phyloP scores from a whole-genome alignment of 2,329 filamentous ascomycete species.

The Ceratocystis diversiconidia region DNA sequence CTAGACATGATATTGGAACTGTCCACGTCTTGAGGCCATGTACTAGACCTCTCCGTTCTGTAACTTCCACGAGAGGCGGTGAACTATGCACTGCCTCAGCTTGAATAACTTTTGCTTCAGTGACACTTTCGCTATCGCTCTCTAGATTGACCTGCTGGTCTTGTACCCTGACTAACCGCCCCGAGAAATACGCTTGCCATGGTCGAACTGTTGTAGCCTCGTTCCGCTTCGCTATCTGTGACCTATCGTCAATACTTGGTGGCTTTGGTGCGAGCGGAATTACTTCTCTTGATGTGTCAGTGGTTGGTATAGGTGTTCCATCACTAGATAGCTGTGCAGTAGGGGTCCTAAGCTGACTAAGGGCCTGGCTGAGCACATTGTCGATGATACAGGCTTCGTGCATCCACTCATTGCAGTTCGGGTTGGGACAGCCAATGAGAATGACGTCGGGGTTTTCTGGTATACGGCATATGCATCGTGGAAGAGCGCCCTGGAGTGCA shows the following conservation, averaged over 20 bases:
- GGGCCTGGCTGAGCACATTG: constrained; percentile 37
- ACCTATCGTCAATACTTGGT: background rate
- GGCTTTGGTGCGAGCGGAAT: background rate
- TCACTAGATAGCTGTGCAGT: constrained; percentile 30
- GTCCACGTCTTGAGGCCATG: constrained; percentile 40
- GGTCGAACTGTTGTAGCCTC: constrained; percentile 27
- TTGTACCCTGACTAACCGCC: constrained; percentile 27
- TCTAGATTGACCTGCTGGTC: background rate
- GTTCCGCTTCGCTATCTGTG: background rate
- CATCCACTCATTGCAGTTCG: constrained; percentile 45
- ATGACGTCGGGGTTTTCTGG: constrained; percentile 49
- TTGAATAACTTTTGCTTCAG: constrained; percentile 25
- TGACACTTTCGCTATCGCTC: background rate
- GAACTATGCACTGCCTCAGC: constrained; percentile 22
- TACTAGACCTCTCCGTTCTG: constrained; percentile 35
- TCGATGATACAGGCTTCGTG: constrained; percentile 49
- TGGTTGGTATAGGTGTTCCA: background rate
- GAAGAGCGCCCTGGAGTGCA: constrained; percentile 28
- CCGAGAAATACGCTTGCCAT: constrained; percentile 40
- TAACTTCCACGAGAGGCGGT: constrained; percentile 37
- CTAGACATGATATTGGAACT: constrained; percentile 36
- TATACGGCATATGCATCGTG: constrained; percentile 43
- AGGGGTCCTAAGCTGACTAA: constrained; percentile 35
- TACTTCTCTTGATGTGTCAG: background rate
- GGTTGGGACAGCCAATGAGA: constrained; percentile 42